Conservation (phyloP, 2,329 filamentous ascomycete genomes). For the Aureobasidium sp. region DNA sequence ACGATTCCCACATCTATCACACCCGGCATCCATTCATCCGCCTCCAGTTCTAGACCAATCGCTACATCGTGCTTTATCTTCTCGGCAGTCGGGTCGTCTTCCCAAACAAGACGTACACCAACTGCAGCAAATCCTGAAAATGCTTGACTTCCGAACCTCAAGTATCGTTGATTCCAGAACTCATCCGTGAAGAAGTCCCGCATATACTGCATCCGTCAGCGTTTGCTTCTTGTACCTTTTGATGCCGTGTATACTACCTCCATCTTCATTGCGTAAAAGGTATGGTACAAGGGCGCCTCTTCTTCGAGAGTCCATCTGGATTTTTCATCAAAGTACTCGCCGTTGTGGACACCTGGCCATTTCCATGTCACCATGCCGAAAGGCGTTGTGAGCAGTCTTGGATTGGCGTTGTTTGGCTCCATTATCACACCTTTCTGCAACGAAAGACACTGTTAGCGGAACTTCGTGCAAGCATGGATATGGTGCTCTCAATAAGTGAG, state of each 20-base stretch:
- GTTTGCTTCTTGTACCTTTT: background rate
- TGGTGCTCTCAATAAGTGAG: background rate
- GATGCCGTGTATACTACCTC: background rate
- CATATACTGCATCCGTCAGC: background rate
- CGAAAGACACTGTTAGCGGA: background rate
- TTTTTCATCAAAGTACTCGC: background rate
- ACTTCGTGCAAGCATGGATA: background rate
- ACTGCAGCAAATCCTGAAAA: background rate
- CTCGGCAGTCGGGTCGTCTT: background rate
- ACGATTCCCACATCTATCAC: background rate
- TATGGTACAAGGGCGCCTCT: background rate
- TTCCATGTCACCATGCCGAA: background rate
- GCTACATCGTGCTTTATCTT: background rate
- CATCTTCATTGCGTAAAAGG: background rate
- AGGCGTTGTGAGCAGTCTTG: background rate
- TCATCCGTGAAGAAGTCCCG: background rate
- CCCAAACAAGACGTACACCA: background rate
- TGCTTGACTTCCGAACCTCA: background rate
- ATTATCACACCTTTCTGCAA: background rate
- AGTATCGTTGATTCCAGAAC: background rate
- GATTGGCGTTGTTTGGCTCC: background rate
- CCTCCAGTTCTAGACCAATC: background rate
- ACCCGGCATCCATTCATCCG: background rate
- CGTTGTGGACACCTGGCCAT: background rate
- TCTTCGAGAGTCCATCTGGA: background rate